These are phyloP conservation scores for Chrysosporium queenslandicum DNA, from an alignment of 2,329 filamentous ascomycete genomes.

Conservation along the genomic window DNA sequence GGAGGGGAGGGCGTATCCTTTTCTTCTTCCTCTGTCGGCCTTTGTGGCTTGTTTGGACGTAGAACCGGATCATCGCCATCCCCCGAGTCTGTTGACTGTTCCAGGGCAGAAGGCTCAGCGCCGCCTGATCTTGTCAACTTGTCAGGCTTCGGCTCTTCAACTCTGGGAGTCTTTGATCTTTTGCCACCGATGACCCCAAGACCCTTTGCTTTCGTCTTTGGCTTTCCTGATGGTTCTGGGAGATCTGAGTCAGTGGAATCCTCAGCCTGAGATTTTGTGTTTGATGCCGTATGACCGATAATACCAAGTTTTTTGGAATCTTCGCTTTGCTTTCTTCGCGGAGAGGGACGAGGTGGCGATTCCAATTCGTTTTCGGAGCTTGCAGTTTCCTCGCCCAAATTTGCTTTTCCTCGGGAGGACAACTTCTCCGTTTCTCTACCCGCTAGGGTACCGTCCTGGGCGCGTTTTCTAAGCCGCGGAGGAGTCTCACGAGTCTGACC, in stretches of 20 bases:
- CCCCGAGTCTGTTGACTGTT: constrained; percentile 13
- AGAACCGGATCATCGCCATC: constrained; percentile 8
- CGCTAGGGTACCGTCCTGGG: neutral
- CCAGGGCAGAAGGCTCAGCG: neutral
- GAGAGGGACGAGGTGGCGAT: constrained; percentile 1
- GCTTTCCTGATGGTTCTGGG: neutral
- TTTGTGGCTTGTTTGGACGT: constrained; percentile 11
- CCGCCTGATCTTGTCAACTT: neutral
- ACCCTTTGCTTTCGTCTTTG: constrained; percentile 11
- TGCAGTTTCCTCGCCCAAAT: neutral
- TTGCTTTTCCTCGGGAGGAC: neutral
- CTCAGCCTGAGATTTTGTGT: neutral
- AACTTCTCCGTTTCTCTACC: neutral
- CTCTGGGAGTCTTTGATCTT: constrained; percentile 6
- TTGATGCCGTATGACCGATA: constrained; percentile 13
- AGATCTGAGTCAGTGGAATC: constrained; percentile 14
- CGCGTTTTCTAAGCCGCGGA: constrained; percentile 19
- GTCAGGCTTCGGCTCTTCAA: neutral
- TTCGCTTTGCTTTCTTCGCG: constrained; percentile 11
- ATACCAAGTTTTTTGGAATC: constrained; percentile 16
- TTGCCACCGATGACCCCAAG: constrained; percentile 15
- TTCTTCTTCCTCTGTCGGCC: constrained; percentile 9
- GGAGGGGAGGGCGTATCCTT: neutral
- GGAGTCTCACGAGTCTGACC: constrained; percentile 30
- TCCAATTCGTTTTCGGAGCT: neutral